Conservation (phyloP, 192 early-diverging fungal genomes). For the Coemansia biformis region DNA sequence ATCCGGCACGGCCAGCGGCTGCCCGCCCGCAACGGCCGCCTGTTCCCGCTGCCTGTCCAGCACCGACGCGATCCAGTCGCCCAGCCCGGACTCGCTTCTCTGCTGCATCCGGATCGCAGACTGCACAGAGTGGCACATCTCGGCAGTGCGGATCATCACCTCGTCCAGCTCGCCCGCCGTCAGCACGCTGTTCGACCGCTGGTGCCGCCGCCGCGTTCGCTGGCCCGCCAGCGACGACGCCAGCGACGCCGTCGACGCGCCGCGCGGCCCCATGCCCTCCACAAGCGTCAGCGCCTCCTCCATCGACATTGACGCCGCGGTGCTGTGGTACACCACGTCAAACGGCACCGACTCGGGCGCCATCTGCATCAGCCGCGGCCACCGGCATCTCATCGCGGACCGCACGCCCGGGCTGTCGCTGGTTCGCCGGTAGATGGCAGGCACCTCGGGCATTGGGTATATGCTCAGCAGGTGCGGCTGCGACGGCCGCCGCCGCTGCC, state of each 20-base stretch:
- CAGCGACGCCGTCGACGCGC: background rate
- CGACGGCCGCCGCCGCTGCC: slow-evolving; percentile 7
- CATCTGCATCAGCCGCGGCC: slow-evolving; percentile 22
- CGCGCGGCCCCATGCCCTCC: slow-evolving; percentile 15
- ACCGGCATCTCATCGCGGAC: background rate
- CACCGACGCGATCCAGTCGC: slow-evolving; percentile 21
- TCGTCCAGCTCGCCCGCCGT: slow-evolving; percentile 39
- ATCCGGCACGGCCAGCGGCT: background rate
- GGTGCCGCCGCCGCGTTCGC: slow-evolving; percentile 30
- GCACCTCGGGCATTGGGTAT: background rate
- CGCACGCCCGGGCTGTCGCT: slow-evolving; percentile 15
- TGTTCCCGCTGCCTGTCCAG: slow-evolving; percentile 5
- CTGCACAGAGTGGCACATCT: slow-evolving; percentile 47
- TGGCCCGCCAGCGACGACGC: background rate
- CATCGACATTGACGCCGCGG: slow-evolving; percentile 29
- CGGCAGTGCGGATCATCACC: slow-evolving; percentile 44
- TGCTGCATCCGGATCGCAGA: slow-evolving; percentile 33
- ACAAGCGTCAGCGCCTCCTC: slow-evolving; percentile 38
- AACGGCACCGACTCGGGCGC: slow-evolving; percentile 23
- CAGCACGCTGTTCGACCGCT: slow-evolving; percentile 34
- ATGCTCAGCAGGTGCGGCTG: slow-evolving; percentile 1
- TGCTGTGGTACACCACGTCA: slow-evolving; percentile 24
- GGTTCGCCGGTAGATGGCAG: background rate
- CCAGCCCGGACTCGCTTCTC: slow-evolving; percentile 27
- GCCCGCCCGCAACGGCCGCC: background rate